Evolutionary conservation across 2,329 filamentous ascomycete species (phyloP).

Genomic region (Thielaviopsis musarum): DNA sequence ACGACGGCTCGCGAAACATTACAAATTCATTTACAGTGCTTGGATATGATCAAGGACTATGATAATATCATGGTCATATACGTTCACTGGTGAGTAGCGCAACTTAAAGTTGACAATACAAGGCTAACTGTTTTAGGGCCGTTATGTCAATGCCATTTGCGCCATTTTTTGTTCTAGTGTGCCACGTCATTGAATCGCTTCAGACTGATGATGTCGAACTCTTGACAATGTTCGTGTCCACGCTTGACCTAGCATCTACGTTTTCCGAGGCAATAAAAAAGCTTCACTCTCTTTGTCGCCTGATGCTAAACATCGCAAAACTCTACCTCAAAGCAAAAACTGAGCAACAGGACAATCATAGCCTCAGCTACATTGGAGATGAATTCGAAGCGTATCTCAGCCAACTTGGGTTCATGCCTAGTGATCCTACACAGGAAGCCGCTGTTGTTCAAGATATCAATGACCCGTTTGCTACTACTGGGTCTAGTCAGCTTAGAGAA

Average conservation of each 20-base stretch:
- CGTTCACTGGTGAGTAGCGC: slow-evolving; percentile 32
- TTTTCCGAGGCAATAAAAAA: slow-evolving; percentile 42
- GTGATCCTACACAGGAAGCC: not conserved
- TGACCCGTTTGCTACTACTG: slow-evolving; percentile 9
- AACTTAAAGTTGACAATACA: not conserved
- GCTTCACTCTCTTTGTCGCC: slow-evolving; percentile 42
- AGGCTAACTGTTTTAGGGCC: slow-evolving; percentile 23
- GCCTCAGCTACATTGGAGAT: slow-evolving; percentile 33
- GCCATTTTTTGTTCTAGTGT: slow-evolving; percentile 43
- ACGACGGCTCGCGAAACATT: slow-evolving; percentile 33
- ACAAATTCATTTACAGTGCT: slow-evolving; percentile 27
- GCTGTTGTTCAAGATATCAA: not conserved
- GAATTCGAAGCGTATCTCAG: slow-evolving; percentile 49
- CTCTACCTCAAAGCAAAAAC: slow-evolving; percentile 45
- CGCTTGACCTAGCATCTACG: slow-evolving; percentile 32
- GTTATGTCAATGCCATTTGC: slow-evolving; percentile 40
- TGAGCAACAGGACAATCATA: slow-evolving; percentile 28
- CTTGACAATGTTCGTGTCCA: slow-evolving; percentile 38
- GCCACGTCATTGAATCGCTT: slow-evolving; percentile 37
- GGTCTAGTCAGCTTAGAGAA: slow-evolving; percentile 36
- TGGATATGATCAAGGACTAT: slow-evolving; percentile 25
- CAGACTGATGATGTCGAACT: slow-evolving; percentile 35
- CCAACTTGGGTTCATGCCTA: slow-evolving; percentile 43
- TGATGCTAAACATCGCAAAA: slow-evolving; percentile 43
- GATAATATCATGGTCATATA: slow-evolving; percentile 28